Evolutionary conservation across 805 yeast species (phyloP).

Genomic region (Torulaspora maleeae): DNA sequence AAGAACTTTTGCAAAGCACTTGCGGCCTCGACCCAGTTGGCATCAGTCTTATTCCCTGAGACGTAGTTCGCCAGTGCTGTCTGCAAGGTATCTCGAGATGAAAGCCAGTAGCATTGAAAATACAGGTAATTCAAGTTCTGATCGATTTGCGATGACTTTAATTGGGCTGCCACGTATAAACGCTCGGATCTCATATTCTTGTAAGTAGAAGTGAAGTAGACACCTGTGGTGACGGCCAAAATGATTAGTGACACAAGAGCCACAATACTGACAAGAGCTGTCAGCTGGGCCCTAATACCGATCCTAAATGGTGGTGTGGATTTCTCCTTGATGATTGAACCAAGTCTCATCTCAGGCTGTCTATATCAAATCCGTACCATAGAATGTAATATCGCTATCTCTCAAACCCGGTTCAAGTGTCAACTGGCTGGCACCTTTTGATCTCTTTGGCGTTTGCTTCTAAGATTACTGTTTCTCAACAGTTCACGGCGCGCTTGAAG

Average conservation of each 20-base stretch:
- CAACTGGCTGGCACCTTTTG: neutral
- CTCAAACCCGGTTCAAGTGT: neutral
- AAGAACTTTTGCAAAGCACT: constrained; percentile 56
- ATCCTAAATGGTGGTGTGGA: constrained; percentile 42
- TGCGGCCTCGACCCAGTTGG: constrained; percentile 45
- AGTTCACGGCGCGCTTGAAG: neutral
- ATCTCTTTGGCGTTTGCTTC: neutral
- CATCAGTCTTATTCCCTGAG: constrained; percentile 64
- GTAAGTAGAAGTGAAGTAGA: constrained; percentile 63
- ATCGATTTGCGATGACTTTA: constrained; percentile 72
- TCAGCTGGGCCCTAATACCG: constrained; percentile 72
- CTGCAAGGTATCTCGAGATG: constrained; percentile 57
- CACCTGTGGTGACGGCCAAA: constrained; percentile 69
- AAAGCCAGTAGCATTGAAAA: constrained; percentile 64
- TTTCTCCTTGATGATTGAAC: constrained; percentile 6
- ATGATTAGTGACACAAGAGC: constrained; percentile 66
- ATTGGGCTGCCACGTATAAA: constrained; percentile 69
- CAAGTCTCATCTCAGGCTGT: constrained; percentile 1
- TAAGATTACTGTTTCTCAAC: neutral
- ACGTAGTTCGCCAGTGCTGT: constrained; percentile 54
- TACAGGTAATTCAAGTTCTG: constrained; percentile 61
- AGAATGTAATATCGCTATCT: neutral
- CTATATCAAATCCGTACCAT: neutral
- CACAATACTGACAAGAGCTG: constrained; percentile 62
- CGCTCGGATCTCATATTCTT: constrained; percentile 62